Evolutionary conservation across 2,329 filamentous ascomycete genomes (phyloP), one percentile per base, ranked within the genome.

Genomic region (Aspergillus unguis): DNA sequence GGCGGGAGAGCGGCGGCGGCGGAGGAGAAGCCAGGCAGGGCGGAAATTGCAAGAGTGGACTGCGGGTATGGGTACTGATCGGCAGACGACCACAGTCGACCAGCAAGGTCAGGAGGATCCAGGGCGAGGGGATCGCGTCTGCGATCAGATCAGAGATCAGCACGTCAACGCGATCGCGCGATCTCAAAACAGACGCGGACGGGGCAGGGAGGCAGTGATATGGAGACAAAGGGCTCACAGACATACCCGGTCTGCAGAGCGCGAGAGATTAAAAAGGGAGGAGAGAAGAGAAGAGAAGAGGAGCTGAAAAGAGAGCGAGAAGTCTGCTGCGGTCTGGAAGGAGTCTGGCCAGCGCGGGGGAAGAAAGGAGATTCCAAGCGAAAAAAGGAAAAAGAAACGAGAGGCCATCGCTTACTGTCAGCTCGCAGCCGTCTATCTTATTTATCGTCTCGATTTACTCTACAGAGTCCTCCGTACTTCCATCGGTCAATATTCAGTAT

Each of bases 61-160:
- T 17, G 17, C 17, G 17, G 17, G 17, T 17, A 17, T 17, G 17
- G 17, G 17, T 17, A 17, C 17, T 17, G 17, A 17, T 17, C 17
- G 17, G 17, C 17, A 17, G 17, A 17, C 17, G 17, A 17, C 36
- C 77, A 80, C 71, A 73, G 73, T 65, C 73, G 71, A 72, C 75
- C 73, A 69, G 73, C 70, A 66, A 72, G 62, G 64, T 71, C 72
- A 63, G 69, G 70, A 65, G 72, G 71, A 77, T 79, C 76, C 76
- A 79, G 72, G 75, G 76, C 73, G 70, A 40, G 70, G 56, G 53
- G 67, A 67, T 68, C 66, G 67, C 67, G 47, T 51, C 58, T 54
- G 66, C 66, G 66, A 67, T 64, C 65, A 38, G 38, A 17, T 33
- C 10, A 28, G 31, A 32, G 29, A 26, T 5, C 41, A 37, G 46